Evolutionary conservation across 148 eudicot genomes (phyloP), one percentile per base, ranked within the genome.

Genomic region (Persicaria tinctoria): DNA sequence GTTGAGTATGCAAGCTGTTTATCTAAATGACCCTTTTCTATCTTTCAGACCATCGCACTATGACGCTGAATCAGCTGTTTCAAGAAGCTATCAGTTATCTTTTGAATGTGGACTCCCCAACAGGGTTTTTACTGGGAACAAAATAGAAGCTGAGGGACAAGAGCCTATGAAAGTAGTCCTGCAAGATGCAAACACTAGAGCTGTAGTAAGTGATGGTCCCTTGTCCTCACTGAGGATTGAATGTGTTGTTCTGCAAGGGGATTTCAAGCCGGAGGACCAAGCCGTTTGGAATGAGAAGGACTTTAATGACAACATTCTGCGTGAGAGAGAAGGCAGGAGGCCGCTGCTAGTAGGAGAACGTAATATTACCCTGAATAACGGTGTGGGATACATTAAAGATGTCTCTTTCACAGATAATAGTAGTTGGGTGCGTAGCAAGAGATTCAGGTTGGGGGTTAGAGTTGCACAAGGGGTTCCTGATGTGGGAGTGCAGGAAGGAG

Each of bases 361-460:
- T 70, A 27, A 53, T 74, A 44, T 72, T 44, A 41, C 68, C 1
- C 81, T 90, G 63, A 72, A 48, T 51, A 79, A 80, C 16, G 96
- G 96, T 17, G 82, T 68, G 74, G 89, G 84, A 70, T 46, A 50
- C 6, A 79, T 87, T 2, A 63, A 81, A 38, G 79, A 83, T 23
- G 27, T 90, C n/a, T 51, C 59, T 41, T 85, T 91, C 74, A 87
- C 92, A 1, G 96, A 90, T 69, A 88, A 88, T 77, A 89, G 91
- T 32, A 91, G 81, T 56, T 82, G 83, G 84, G 77, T 76, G 32
- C 86, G 83, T 78, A 82, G 82, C 73, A 84, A 88, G 50, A 83
- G 73, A 72, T 86, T 91, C 70, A 83, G 89, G 74, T 77, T 91
- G 57, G 96, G 89, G 8, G 91, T 87, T 60, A 77, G 81, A 74